Percentiles rank a stretch among this genome's conserved stretches.
Evolutionary conservation across 192 early-diverging fungal genomes (phyloP).

Genomic region (Coemansia javaensis): DNA sequence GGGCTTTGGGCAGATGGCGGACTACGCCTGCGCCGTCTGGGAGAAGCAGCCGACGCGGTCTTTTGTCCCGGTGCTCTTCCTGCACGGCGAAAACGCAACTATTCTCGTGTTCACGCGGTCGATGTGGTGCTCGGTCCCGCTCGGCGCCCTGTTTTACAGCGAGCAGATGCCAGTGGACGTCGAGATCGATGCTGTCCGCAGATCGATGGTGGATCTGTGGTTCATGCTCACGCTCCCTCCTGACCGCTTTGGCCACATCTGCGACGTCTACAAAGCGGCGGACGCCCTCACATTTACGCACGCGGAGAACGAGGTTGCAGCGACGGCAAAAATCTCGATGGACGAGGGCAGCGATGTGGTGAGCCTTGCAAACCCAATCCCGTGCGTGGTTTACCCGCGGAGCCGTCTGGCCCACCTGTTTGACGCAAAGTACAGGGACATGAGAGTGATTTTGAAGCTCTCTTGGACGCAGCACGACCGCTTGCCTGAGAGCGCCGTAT

Average conservation of each 20-base stretch:
- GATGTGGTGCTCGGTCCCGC: background rate
- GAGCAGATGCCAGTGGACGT: too few species aligned
- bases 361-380: background rate
- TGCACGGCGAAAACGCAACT: slow-evolving; percentile 3
- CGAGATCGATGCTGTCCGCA: too few species aligned
- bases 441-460: background rate
- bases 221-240: background rate
- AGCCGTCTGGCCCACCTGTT: background rate
- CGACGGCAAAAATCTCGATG: too few species aligned
- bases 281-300: too few species aligned
- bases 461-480: slow-evolving; percentile 1
- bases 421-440: background rate
- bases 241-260: background rate
- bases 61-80: slow-evolving; percentile 6
- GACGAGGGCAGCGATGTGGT: too few species aligned
- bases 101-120: slow-evolving; percentile 20
- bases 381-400: background rate
- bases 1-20: slow-evolving; percentile 19
- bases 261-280: background rate
- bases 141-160: background rate
- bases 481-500: slow-evolving; percentile 11
- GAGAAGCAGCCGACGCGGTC: slow-evolving; percentile 5
- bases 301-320: too few species aligned
- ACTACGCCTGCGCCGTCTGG: slow-evolving; percentile 12
- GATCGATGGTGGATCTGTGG: background rate